Evolutionary conservation across 768 basidiomycete species (phyloP).

Genomic region (Mycena rebaudengoi): DNA sequence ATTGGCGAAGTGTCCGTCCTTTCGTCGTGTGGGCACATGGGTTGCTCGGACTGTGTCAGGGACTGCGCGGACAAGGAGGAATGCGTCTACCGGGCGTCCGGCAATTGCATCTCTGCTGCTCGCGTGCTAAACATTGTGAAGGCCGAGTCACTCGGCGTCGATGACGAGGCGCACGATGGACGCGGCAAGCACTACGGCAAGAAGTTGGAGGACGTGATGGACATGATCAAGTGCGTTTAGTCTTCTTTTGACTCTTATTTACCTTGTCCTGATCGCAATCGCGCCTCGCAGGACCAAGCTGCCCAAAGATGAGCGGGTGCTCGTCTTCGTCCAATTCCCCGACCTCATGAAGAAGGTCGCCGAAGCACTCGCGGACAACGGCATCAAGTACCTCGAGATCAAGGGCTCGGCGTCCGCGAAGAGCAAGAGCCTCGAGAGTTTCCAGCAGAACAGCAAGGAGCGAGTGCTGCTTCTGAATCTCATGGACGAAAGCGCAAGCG

Average conservation of each 20-base stretch:
- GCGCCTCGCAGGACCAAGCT: conserved; percentile 61
- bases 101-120: conserved; percentile 81
- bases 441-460: conserved; percentile 83
- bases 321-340: conserved; percentile 96
- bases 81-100: conserved; percentile 78
- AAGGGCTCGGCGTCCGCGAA: conserved; percentile 78
- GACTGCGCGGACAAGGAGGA: conserved; percentile 78
- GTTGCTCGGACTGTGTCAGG: conserved; percentile 79
- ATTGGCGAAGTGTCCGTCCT: conserved; percentile 81
- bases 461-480: conserved; percentile 89
- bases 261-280: conserved; percentile 2
- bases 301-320: conserved; percentile 79
- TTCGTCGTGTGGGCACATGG: conserved; percentile 92
- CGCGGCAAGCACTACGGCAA: conserved; percentile 81
- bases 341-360: conserved; percentile 93
- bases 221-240: conserved; percentile 72
- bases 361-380: conserved; percentile 77
- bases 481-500: conserved; percentile 95
- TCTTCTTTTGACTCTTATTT: not conserved
- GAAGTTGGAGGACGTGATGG: conserved; percentile 81
- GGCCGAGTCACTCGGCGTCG: conserved; percentile 79
- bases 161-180: conserved; percentile 78
- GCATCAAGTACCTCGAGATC: conserved; percentile 83
- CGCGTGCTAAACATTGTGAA: conserved; percentile 85
- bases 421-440: conserved; percentile 85